Evolutionary conservation across 2,329 filamentous ascomycete species (phyloP), one percentile per base, ranked within the genome.

Genomic region (Aspergillus viridinutans): DNA sequence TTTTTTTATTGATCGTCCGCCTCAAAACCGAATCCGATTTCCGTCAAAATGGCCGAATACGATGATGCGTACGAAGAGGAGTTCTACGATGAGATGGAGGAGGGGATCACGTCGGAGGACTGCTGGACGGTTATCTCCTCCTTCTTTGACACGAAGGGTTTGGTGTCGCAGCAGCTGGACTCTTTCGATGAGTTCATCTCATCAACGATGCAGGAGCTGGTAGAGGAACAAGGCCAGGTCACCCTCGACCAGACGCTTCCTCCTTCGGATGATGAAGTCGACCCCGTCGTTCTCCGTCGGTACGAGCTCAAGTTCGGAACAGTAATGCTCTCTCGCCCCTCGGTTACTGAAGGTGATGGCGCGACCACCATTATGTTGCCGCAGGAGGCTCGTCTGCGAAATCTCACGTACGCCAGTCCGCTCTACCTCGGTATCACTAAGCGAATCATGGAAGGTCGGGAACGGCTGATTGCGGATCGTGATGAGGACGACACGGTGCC

Each of bases 91-190:
- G 85, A 88, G 58, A 85, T 78, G 58, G 85, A 83, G 58, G 86
- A 89, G 60, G 86, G 79, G 43, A 96, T 97, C 78, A 96, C 92
- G 26, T 90, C 92, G 59, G 94, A 97, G 80, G 95, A 99, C 78
- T 97, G 92, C 81, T 99, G 95, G 94, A 90, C 89, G 63, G 93
- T 97, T 70, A 97, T 99, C 73, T 92, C 90, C 56, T 90, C 94
- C 9, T 97, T 97, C 81, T 99, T 99, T 78, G 91, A 97, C 67
- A 85, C 87, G 61, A 99, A 97, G 78, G 93, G 94, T 69, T 83
- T 99, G 32, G 94, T 96, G 23, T 96, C 94, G 17, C 93, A 99
- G 77, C 94, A 99, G 80, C 87, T 97, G 61, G 93, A 97, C 74
- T 99, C 95, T 0, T 99, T 96, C 77, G 92, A 99, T 77, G 92